Conservation (phyloP, 2,329 filamentous ascomycete genomes). For the Knoxdaviesia proteae region DNA sequence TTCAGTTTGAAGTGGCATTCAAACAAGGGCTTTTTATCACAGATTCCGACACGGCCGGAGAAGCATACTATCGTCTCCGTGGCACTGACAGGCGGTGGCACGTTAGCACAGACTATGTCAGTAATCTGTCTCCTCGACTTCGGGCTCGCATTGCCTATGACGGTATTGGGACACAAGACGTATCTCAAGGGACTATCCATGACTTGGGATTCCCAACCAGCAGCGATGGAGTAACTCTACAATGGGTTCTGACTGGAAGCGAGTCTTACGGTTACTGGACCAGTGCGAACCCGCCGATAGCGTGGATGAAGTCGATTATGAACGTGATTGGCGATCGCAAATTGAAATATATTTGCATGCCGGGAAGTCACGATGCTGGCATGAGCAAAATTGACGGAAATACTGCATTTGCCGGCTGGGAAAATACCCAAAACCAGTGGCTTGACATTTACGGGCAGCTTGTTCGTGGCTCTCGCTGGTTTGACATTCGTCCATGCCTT, state of each 20-base stretch:
- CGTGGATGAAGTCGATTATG: slow-evolving; percentile 10
- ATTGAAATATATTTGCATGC: slow-evolving; percentile 21
- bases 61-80: no score
- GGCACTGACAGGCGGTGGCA: no score
- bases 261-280: slow-evolving; percentile 2
- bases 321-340: slow-evolving; percentile 12
- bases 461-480: slow-evolving; percentile 19
- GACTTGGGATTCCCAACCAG: no score
- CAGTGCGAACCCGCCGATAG: slow-evolving; percentile 1
- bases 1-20: no score
- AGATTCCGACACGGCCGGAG: no score
- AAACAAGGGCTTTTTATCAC: no score
- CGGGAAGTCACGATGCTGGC: slow-evolving; percentile 22
- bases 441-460: slow-evolving; percentile 20
- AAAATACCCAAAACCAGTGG: slow-evolving; percentile 20
- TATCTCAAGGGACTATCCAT: no score
- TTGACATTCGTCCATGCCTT: slow-evolving; percentile 16
- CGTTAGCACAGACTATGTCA: no score
- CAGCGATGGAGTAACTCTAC: background rate
- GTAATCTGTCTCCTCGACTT: no score
- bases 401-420: slow-evolving; percentile 5
- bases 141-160: no score
- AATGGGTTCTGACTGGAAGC: slow-evolving; percentile 1
- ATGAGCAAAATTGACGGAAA: slow-evolving; percentile 16
- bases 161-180: no score